phyloP scores from a whole-genome alignment of 345 rosid species.

The Lumnitzera littorea region DNA sequence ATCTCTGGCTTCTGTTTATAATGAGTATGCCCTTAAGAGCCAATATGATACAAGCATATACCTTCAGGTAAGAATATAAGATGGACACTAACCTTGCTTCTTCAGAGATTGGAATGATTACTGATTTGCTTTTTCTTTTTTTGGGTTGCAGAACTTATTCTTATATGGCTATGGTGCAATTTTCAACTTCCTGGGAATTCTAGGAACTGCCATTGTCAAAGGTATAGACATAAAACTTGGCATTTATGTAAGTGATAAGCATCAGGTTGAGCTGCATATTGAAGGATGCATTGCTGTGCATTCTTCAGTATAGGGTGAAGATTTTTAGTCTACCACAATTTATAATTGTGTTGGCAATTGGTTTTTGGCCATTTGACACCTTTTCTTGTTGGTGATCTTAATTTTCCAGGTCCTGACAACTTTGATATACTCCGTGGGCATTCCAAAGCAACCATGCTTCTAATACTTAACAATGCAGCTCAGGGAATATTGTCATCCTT shows the following conservation, averaged over 20 bases:
- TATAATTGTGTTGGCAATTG: too few relatives aligned
- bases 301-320: too few relatives aligned
- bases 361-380: too few relatives aligned
- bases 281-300: too few relatives aligned
- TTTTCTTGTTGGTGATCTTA: neutral
- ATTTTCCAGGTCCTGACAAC: constrained; percentile 22
- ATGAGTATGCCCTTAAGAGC: constrained; percentile 56
- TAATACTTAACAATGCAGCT: constrained; percentile 34
- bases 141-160: constrained; percentile 36
- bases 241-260: neutral
- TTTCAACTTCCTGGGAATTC: constrained; percentile 45
- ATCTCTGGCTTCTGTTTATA: constrained; percentile 48
- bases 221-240: constrained; percentile 20
- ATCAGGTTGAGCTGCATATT: too few relatives aligned
- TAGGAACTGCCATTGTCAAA: constrained; percentile 31
- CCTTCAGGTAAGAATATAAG: constrained; percentile 37
- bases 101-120: neutral
- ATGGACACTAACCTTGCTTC: neutral
- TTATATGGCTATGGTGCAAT: constrained; percentile 53
- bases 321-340: too few relatives aligned
- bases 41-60: constrained; percentile 55
- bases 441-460: constrained; percentile 31
- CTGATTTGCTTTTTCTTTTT: constrained; percentile 2
- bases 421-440: constrained; percentile 26
- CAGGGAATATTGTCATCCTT: constrained; percentile 36